Conservation (phyloP, 176 grass and related monocot species). For the Oryza meyeriana region DNA sequence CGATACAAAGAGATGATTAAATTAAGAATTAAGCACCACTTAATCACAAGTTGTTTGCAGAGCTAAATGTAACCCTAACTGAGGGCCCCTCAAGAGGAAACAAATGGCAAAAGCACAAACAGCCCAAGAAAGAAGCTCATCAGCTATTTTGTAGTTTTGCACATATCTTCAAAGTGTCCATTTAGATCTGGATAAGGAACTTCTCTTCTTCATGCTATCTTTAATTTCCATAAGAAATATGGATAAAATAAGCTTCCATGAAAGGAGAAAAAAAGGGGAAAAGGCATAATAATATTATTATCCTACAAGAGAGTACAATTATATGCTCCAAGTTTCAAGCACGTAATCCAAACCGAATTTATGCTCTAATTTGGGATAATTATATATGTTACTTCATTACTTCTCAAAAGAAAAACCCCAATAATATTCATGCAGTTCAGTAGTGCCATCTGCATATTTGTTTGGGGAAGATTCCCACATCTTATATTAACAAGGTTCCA, state of each 20-base stretch:
- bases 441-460: not conserved
- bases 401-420: not conserved
- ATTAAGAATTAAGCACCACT: slow-evolving; percentile 11
- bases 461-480: not conserved
- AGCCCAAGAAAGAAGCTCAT: not conserved
- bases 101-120: slow-evolving; percentile 29
- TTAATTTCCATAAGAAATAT: not conserved
- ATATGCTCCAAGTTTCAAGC: not conserved
- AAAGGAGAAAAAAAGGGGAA: not conserved
- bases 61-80: slow-evolving; percentile 3
- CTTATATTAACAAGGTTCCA: not conserved
- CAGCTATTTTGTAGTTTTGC: slow-evolving; percentile 18
- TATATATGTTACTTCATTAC: not conserved
- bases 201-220: not conserved
- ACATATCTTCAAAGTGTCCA: not conserved
- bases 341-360: not conserved
- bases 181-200: not conserved
- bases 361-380: not conserved
- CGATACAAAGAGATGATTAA: slow-evolving; percentile 3
- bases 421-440: not conserved
- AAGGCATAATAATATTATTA: not conserved
- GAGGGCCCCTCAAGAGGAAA: not conserved
- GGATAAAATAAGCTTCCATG: not conserved
- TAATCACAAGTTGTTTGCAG: slow-evolving; percentile 10
- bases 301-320: not conserved